These are phyloP conservation scores for Davidsoniella eucalypti DNA, from an alignment of 2,329 filamentous ascomycete genomes.

Conservation along the genomic window DNA sequence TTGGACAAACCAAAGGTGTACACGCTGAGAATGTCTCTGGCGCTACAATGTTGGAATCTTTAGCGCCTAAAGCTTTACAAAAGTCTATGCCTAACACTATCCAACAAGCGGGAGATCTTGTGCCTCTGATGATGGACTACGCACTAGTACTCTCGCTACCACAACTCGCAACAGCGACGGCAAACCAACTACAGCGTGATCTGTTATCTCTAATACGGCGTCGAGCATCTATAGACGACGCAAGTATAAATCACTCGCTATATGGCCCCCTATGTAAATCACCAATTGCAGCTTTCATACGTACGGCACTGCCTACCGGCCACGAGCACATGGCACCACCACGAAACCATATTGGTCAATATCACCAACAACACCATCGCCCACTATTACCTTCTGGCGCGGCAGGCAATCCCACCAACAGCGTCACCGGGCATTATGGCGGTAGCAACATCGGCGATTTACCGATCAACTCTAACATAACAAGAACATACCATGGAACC, in stretches of 20 bases:
- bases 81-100: slow-evolving; percentile 1
- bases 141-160: slow-evolving; percentile 5
- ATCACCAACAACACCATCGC: neutral
- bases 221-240: neutral
- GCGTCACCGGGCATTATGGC: neutral
- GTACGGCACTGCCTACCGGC: neutral
- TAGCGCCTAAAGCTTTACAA: slow-evolving; percentile 2
- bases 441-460: neutral
- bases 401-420: neutral
- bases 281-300: slow-evolving; percentile 7
- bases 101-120: neutral
- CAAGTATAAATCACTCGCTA: slow-evolving; percentile 10
- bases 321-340: neutral
- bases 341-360: neutral
- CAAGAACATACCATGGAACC: neutral
- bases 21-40: slow-evolving; percentile 4
- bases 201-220: slow-evolving; percentile 3
- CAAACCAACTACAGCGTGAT: slow-evolving; percentile 6
- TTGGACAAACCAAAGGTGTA: slow-evolving; percentile 1
- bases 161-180: slow-evolving; percentile 2
- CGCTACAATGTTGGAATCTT: slow-evolving; percentile 1
- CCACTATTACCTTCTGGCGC: neutral
- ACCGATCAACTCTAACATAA: neutral
- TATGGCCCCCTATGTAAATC: slow-evolving; percentile 10
- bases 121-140: slow-evolving; percentile 9